phyloP scores from a whole-genome alignment of 139 green algal species.

The Chlorella sorokiniana region DNA sequence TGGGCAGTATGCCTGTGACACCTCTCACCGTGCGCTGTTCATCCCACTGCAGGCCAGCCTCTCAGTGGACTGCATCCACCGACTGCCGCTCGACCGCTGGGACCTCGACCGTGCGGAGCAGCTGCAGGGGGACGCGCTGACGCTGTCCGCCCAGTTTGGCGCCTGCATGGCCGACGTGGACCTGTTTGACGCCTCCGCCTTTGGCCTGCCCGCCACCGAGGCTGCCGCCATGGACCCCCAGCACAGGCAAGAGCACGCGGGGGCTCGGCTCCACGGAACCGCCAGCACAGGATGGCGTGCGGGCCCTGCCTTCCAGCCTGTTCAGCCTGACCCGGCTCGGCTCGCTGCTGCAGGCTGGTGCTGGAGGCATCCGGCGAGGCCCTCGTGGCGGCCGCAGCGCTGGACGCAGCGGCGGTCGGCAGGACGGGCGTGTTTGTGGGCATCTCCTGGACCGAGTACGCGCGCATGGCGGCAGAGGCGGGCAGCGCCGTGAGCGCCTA shows the following conservation, averaged over 20 bases:
- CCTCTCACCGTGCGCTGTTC: too few relatives aligned
- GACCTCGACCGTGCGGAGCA: conserved; percentile 44
- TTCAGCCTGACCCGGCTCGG: background rate
- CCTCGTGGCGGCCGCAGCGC: background rate
- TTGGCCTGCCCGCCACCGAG: conserved; percentile 63
- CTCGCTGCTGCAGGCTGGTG: conserved; percentile 58
- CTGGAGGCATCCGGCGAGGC: conserved; percentile 57
- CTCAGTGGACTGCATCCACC: conserved; percentile 31
- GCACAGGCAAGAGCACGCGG: too few relatives aligned
- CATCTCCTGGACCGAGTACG: conserved; percentile 74
- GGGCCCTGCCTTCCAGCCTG: too few relatives aligned
- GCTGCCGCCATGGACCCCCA: conserved; percentile 78
- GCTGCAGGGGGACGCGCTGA: conserved; percentile 17
- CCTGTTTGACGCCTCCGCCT: conserved; percentile 61
- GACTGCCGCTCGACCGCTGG: conserved; percentile 58
- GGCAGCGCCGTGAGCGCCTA: conserved; percentile 46
- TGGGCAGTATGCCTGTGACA: too few relatives aligned
- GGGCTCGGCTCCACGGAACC: too few relatives aligned
- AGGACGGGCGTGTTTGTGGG: conserved; percentile 54
- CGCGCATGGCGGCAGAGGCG: conserved; percentile 55
- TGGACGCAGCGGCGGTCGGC: background rate
- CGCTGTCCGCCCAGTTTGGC: conserved; percentile 49
- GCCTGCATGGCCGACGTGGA: conserved; percentile 56
- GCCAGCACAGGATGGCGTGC: too few relatives aligned
- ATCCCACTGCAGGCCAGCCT: background rate